Base-by-base conservation (phyloP, 176 grass and related monocot species). In the Saccharum spontaneum region DNA sequence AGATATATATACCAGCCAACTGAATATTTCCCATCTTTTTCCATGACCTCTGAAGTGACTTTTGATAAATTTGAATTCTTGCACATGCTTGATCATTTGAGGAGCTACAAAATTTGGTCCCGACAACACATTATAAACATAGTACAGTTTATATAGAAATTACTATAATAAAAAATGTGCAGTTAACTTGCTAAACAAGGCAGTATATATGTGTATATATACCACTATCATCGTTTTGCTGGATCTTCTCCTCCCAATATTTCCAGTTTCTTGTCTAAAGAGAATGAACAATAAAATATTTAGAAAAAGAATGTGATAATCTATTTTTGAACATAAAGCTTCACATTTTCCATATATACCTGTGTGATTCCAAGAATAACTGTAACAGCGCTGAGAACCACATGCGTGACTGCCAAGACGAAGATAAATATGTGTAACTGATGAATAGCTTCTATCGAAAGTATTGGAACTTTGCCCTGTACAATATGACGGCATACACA, bases 401-500 rank as follows among this genome's bases (percentile, higher is more conserved):
- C 94, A 86, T 98, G 97, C 6, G 86, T 87, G 41, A 94, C 85
- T 1, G 93, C 93, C 67, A 98, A 71, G 30, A 79, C 89, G 64
- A 98, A 98, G 71, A 98, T 95, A 84, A 98, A 98, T 74, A 98
- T 94, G 81, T 98, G 97, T 10, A 98, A 22, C 62, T 98, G 86
- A 75, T 98, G 93, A 77, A 94, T 85, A 12, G 91, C 93, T 38
- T 95, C 75, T 2, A 71, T 16, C 0, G 97, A 95, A 45, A 98
- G 83, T 12, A 98, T 26, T 54, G 97, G 91, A 79, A 95, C 88
- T 71, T 95, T 81, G 23, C 84, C 88, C 97, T 98, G 45, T 78
- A 15, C 67, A 68, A 48, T 61, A 75, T 49, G 26, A 37, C 5
- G 30, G 20, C 4, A 62, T 61, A 84, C 7, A 14, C 12, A 14